phyloP scores from a whole-genome alignment of 108 stramenopile genomes.

The Cyclotella kingstonii region DNA sequence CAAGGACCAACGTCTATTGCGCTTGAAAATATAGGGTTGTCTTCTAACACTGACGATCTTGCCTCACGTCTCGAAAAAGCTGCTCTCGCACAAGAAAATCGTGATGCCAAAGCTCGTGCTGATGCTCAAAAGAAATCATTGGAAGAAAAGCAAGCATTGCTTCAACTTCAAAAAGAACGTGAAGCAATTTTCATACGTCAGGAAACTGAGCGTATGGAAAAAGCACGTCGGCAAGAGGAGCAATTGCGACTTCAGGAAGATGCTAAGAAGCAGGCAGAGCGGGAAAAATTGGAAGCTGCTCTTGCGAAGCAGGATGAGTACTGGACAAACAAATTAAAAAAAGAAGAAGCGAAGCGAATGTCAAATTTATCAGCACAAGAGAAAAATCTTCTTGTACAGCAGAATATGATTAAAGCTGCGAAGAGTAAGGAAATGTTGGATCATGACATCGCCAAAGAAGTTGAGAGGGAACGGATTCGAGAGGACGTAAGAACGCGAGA shows the following conservation, averaged over 20 bases:
- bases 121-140: constrained; percentile 31
- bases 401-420: constrained; percentile 7
- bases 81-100: constrained; percentile 48
- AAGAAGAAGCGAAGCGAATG: constrained; percentile 27
- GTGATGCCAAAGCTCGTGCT: constrained; percentile 29
- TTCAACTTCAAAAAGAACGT: constrained; percentile 28
- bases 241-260: constrained; percentile 18
- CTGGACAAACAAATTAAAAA: constrained; percentile 51
- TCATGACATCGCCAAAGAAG: constrained; percentile 27
- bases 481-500: constrained; percentile 41
- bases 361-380: constrained; percentile 18
- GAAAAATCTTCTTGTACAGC: constrained; percentile 12
- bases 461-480: constrained; percentile 25
- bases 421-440: constrained; percentile 33
- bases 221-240: constrained; percentile 35
- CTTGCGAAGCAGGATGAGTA: constrained; percentile 55
- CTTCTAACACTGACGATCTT: constrained; percentile 26
- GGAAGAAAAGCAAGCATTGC: constrained; percentile 16
- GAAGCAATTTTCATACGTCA: constrained; percentile 32
- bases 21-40: no score
- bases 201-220: constrained; percentile 35
- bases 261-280: constrained; percentile 34
- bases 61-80: constrained; percentile 50
- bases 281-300: constrained; percentile 32
- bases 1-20: no score